Evolutionary conservation across 495 filamentous ascomycete genomes (phyloP).

Genomic region (Penicillium samsonianum): DNA sequence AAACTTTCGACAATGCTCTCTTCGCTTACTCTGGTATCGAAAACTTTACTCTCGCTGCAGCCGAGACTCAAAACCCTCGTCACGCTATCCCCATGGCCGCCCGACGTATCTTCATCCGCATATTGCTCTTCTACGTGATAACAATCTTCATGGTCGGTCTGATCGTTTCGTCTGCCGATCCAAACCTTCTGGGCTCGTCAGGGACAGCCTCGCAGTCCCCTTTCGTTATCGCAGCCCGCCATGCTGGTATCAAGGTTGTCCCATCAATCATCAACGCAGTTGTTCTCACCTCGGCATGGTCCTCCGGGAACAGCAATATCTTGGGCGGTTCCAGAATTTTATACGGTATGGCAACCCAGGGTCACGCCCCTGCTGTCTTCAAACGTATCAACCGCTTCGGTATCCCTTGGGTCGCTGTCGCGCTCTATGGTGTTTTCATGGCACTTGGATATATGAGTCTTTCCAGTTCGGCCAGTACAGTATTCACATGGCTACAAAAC

Average conservation of each 20-base stretch:
- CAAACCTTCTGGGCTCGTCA: slow-evolving; percentile 42
- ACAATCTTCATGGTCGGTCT: slow-evolving; percentile 46
- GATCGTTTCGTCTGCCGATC: slow-evolving; percentile 49
- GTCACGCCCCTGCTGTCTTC: slow-evolving; percentile 45
- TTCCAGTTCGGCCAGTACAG: slow-evolving; percentile 50
- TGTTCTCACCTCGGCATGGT: slow-evolving; percentile 47
- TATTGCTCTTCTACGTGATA: slow-evolving; percentile 45
- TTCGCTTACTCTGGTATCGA: slow-evolving; percentile 59
- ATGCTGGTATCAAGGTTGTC: slow-evolving; percentile 41
- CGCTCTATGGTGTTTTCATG: slow-evolving; percentile 51
- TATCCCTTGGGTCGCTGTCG: slow-evolving; percentile 55
- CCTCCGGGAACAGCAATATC: slow-evolving; percentile 49
- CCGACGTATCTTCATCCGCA: slow-evolving; percentile 41
- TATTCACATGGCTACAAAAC: slow-evolving; percentile 59
- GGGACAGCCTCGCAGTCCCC: slow-evolving; percentile 47
- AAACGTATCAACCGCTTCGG: slow-evolving; percentile 59
- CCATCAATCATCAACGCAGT: slow-evolving; percentile 55
- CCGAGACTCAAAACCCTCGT: slow-evolving; percentile 41
- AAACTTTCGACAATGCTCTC: slow-evolving; percentile 55
- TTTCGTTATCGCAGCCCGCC: slow-evolving; percentile 53
- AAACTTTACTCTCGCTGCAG: slow-evolving; percentile 50
- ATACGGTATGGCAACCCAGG: slow-evolving; percentile 44
- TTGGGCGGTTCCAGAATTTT: slow-evolving; percentile 49
- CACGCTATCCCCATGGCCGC: slow-evolving; percentile 43
- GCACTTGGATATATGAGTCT: slow-evolving; percentile 59